Base-by-base conservation (phyloP, 306 rosid genomes). In the Clitoria ternatea region DNA sequence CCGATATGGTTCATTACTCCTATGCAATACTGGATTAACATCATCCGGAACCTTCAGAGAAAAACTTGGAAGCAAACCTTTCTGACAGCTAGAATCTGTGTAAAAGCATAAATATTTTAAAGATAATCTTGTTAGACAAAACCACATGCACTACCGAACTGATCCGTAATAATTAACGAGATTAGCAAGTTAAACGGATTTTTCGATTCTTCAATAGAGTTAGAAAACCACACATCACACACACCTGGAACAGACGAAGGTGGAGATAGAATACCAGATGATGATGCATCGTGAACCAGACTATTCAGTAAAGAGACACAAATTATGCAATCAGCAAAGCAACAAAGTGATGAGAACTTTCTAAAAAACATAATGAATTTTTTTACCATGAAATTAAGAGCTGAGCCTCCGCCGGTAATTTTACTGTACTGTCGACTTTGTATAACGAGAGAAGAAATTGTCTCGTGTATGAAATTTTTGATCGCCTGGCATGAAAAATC, bases 361-460 rank as follows among this genome's bases (percentile, higher is more conserved):
- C 15, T 15, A 73, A 30, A 24, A 30, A 49, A 48, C 66, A 35
- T 18, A 69, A 70, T 2, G 59, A 45, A 3, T 7, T 15, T 17
- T 29, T 9, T 32, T 42, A 84, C 89, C 79, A 2, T 42, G 82
- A 18, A 74, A 75, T 66, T 14, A 70, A 47, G 24, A 44, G 52
- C 30, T 66, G 62, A 64, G 62, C 42, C 14, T 66, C 84, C 32
- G 1, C 13, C 0, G 73, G 81, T 4, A 82, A 8, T 45, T 61
- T 81, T 15, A 73, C n/a, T 32, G 22, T 9, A 19, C 8, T 1
- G 13, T 65, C 57, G n/a, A 12, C 24, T 11, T 75, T 50, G 5
- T 79, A 77, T n/a, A 82, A 35, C 22, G 87, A 82, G 43, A 87
- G 73, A 33, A 87, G 78, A 82, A 80, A 65, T 0, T 57, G 77